These are phyloP conservation scores for Boletellus emodensis DNA, from an alignment of 768 basidiomycete genomes.

Conservation along the genomic window DNA sequence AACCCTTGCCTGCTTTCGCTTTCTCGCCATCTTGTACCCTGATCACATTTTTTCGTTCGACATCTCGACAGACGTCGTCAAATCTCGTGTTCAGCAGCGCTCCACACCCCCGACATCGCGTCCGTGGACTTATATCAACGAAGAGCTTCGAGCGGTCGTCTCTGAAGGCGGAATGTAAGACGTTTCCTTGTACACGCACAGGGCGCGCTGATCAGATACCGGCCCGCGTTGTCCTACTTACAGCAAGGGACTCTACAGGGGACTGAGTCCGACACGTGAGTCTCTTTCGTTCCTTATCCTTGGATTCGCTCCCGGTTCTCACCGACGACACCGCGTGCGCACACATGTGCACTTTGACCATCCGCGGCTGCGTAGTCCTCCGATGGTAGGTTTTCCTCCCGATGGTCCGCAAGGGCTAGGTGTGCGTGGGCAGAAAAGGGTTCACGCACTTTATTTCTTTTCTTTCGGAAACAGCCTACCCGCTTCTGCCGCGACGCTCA, in stretches of 20 bases:
- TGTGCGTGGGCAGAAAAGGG: too few relatives aligned
- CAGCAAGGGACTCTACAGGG: slow-evolving; percentile 63
- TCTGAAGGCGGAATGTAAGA: slow-evolving; percentile 70
- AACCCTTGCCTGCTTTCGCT: slow-evolving; percentile 1
- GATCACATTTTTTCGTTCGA: neutral
- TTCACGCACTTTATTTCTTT: neutral
- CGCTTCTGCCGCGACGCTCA: slow-evolving; percentile 87
- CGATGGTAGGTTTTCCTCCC: slow-evolving; percentile 44
- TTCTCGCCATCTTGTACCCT: neutral
- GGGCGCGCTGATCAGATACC: neutral
- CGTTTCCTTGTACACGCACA: slow-evolving; percentile 5
- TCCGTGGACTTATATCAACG: slow-evolving; percentile 70
- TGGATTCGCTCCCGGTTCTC: too few relatives aligned
- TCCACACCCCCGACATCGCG: slow-evolving; percentile 67
- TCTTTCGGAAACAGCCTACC: slow-evolving; percentile 58
- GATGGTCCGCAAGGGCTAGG: too few relatives aligned
- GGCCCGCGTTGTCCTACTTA: too few relatives aligned
- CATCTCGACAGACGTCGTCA: slow-evolving; percentile 69
- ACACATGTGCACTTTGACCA: too few relatives aligned
- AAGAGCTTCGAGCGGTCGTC: slow-evolving; percentile 64
- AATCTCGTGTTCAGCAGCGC: slow-evolving; percentile 85
- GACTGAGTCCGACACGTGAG: slow-evolving; percentile 73
- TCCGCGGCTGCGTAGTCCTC: slow-evolving; percentile 40
- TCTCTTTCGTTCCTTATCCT: neutral
- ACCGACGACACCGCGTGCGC: too few relatives aligned